Evolutionary conservation across 2,329 filamentous ascomycete species (phyloP).

Genomic region (Hymenoscyphus occultus): DNA sequence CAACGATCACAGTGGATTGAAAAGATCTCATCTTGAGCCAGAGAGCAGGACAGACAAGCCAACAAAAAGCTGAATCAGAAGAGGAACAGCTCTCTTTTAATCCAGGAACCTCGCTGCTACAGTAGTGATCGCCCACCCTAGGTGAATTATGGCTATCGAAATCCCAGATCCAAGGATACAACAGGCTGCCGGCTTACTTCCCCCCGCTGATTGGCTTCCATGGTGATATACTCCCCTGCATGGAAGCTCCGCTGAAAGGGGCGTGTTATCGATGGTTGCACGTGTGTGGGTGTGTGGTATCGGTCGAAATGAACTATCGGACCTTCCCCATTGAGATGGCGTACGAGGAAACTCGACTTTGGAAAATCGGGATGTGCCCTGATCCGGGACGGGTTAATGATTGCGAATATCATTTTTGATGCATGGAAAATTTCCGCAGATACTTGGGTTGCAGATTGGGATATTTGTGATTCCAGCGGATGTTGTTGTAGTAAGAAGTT

Average conservation of each 20-base stretch:
- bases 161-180: neutral
- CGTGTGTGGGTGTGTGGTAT: slow-evolving; percentile 2
- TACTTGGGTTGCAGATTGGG: no score
- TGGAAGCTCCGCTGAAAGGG: neutral
- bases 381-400: neutral
- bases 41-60: neutral
- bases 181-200: neutral
- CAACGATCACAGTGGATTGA: slow-evolving; percentile 13
- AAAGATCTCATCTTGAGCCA: slow-evolving; percentile 21
- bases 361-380: neutral
- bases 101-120: neutral
- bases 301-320: neutral
- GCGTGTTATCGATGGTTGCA: slow-evolving; percentile 6
- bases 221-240: neutral
- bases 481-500: no score
- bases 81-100: neutral
- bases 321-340: slow-evolving; percentile 9
- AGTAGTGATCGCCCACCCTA: neutral
- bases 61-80: neutral
- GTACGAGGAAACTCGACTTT: neutral
- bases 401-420: no score
- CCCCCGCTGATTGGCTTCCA: neutral
- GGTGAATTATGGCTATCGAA: neutral
- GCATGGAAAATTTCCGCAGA: no score
- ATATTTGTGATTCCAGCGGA: no score